Evolutionary conservation across 495 filamentous ascomycete genomes (phyloP).

Genomic region (Amphirosellinia nigrospora): DNA sequence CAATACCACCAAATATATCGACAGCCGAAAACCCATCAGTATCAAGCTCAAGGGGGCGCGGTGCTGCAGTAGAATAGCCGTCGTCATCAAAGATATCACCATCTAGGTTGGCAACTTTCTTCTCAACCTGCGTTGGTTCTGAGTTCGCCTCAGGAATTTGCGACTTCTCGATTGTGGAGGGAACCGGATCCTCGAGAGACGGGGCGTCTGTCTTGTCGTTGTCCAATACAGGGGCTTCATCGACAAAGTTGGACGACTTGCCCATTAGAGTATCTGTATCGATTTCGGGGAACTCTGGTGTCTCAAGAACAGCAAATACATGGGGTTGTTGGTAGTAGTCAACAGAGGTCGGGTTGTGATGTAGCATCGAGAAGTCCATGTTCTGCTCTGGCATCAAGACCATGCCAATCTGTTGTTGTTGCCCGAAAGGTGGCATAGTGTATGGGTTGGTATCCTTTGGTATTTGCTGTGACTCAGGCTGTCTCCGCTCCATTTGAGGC

Average conservation of each 20-base stretch:
- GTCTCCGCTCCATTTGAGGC: slow-evolving; percentile 46
- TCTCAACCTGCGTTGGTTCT: slow-evolving; percentile 57
- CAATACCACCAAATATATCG: slow-evolving; percentile 61
- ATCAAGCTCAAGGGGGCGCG: slow-evolving; percentile 37
- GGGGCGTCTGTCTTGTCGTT: slow-evolving; percentile 55
- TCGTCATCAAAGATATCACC: slow-evolving; percentile 52
- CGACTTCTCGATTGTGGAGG: slow-evolving; percentile 35
- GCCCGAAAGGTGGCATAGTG: slow-evolving; percentile 55
- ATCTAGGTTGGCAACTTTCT: slow-evolving; percentile 25
- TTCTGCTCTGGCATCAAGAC: slow-evolving; percentile 73
- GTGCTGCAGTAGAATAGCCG: slow-evolving; percentile 32
- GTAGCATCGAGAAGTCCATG: slow-evolving; percentile 69
- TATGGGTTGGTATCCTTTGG: slow-evolving; percentile 72
- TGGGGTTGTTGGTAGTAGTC: slow-evolving; percentile 73
- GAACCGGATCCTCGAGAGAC: slow-evolving; percentile 51
- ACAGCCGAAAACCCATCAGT: slow-evolving; percentile 41
- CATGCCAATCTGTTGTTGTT: slow-evolving; percentile 69
- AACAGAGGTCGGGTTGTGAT: slow-evolving; percentile 52
- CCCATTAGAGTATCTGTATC: slow-evolving; percentile 69
- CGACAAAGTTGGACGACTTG: slow-evolving; percentile 63
- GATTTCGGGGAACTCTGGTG: slow-evolving; percentile 72
- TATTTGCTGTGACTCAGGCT: slow-evolving; percentile 50
- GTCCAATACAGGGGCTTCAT: slow-evolving; percentile 51
- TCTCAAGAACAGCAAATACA: slow-evolving; percentile 78
- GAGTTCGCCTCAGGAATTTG: slow-evolving; percentile 39